phyloP scores from a whole-genome alignment of 176 grass and related monocot species.

The Oryza meyeriana region DNA sequence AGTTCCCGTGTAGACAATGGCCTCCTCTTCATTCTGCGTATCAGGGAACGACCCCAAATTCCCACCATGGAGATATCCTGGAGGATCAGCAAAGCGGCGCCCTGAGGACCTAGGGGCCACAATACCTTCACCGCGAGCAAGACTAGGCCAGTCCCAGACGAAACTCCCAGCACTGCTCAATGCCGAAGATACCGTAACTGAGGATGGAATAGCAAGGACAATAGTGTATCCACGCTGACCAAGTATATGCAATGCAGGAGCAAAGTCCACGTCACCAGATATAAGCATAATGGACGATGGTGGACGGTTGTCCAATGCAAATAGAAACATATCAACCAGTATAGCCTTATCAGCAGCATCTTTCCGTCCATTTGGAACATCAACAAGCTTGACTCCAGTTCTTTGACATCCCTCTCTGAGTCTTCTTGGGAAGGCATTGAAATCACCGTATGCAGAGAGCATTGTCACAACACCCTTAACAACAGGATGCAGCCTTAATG shows the following conservation, averaged over 20 bases:
- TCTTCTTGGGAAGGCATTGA: conserved; percentile 88
- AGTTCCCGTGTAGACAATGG: conserved; percentile 64
- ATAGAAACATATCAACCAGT: conserved; percentile 84
- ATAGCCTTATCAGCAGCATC: conserved; percentile 89
- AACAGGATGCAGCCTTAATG: conserved; percentile 68
- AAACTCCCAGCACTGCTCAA: conserved; percentile 75
- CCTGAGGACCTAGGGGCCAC: conserved; percentile 42
- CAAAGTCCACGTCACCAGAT: conserved; percentile 86
- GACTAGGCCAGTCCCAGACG: conserved; percentile 78
- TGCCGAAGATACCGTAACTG: conserved; percentile 66
- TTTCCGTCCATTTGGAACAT: conserved; percentile 84
- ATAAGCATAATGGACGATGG: conserved; percentile 80
- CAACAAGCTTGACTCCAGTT: conserved; percentile 82
- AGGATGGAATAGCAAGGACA: conserved; percentile 66
- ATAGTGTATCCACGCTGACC: conserved; percentile 77
- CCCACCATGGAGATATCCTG: conserved; percentile 29
- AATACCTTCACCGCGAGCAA: conserved; percentile 71
- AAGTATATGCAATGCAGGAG: conserved; percentile 82
- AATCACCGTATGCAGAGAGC: conserved; percentile 94
- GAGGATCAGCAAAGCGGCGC: conserved; percentile 29
- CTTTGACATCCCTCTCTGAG: conserved; percentile 91
- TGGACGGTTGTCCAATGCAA: conserved; percentile 74
- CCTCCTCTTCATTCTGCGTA: conserved; percentile 63
- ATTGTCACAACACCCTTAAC: conserved; percentile 70
- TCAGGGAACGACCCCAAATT: conserved; percentile 31